Evolutionary conservation across 345 rosid genomes (phyloP), one percentile per base, ranked within the genome.

Genomic region (rapeseed (Brassica napus)): DNA sequence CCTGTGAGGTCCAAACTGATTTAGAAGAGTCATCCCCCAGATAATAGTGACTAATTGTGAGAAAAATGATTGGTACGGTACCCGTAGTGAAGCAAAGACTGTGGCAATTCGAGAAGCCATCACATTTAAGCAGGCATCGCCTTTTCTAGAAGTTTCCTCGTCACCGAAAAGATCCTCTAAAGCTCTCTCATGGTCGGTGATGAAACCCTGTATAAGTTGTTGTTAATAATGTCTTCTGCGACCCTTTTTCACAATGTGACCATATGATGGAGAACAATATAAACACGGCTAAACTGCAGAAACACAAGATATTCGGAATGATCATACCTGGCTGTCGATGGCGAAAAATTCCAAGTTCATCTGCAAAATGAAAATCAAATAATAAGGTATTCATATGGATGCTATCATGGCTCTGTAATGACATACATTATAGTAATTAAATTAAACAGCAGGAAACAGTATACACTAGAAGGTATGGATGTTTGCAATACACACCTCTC

Each of bases 301-400:
- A 69, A 34, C 61, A 16, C 72, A 75, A 21, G 74, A 79, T 6
- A 3, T 26, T 34, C 1, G 9, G 49, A 58, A 79, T 15, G 26
- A 28, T 54, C 72, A 73, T 85, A 96, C 99, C 98, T 93, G 99
- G 84, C 94, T 88, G 72, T 96, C 99, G 72, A 92, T 89, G 30
- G 99, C 90, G 84, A 93, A 96, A 86, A 88, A 96, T 82, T 96
- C 99, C 93, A 96, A 86, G 84, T 96, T 96, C 99, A 96, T 93
- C 99, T 96, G 94, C 89, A 92, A 64, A 71, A 64, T 37, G 60
- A 72, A 65, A 16, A 82, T 60, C 12, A 44, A 61, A 68, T 35
- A 47, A 26, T 39, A n/a, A 31, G 6, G 59, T 76, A 76, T 57
- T 2, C 3, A 66, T 59, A 4, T 55, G 64, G 80, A 58, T 65